phyloP scores from a whole-genome alignment of 2,329 filamentous ascomycete species.

The Neurospora sp. region DNA sequence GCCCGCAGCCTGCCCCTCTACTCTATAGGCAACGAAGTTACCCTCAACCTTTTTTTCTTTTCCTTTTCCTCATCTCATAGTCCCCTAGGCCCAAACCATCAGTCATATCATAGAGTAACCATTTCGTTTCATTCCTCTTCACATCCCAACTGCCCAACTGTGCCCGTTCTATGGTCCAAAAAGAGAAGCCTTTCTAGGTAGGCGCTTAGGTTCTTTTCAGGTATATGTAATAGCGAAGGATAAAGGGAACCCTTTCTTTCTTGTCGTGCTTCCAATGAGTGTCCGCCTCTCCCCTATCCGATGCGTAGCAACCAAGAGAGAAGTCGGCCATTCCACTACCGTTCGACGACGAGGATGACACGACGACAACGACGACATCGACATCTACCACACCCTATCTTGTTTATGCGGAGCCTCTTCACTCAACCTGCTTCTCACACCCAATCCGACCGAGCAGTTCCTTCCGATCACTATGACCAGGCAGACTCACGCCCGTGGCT shows the following conservation, averaged over 20 bases:
- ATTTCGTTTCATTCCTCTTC: not conserved
- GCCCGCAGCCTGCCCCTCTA: not conserved
- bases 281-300: not conserved
- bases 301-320: not conserved
- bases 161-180: not conserved
- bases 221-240: not conserved
- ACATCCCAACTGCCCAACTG: not conserved
- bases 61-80: not conserved
- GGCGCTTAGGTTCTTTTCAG: not conserved
- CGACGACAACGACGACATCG: not conserved
- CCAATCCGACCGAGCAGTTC: slow-evolving; percentile 74
- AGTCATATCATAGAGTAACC: not conserved
- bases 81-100: not conserved
- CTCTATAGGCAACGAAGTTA: not conserved
- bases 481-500: slow-evolving; percentile 53
- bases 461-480: slow-evolving; percentile 65
- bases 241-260: not conserved
- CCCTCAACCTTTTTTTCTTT: not conserved
- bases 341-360: not conserved
- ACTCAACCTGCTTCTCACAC: slow-evolving; percentile 64
- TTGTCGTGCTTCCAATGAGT: not conserved
- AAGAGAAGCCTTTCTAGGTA: not conserved
- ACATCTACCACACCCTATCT: not conserved
- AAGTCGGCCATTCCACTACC: not conserved
- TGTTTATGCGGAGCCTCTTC: slow-evolving; percentile 7